A percentile compares a stretch with the other conserved stretches of the same genome.
phyloP scores from a whole-genome alignment of 139 green algal genomes.

The Chlorella sp. region DNA sequence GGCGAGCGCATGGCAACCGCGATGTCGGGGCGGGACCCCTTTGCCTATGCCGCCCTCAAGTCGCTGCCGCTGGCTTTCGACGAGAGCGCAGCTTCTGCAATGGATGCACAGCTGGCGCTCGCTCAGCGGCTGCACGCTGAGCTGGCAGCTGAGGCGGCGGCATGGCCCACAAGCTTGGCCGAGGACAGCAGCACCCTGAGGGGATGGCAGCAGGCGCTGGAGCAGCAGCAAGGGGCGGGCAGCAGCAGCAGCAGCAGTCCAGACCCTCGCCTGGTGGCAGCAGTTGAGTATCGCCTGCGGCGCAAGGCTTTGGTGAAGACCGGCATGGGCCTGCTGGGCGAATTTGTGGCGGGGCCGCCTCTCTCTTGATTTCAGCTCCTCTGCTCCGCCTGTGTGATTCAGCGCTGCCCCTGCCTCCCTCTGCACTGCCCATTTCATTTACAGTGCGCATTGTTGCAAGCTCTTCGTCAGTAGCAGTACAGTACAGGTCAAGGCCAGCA shows the following conservation, averaged over 20 bases:
- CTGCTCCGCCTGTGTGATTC: neutral
- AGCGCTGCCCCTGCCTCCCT: neutral
- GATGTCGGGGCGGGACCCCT: slow-evolving; percentile 43
- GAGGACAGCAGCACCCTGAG: slow-evolving; percentile 32
- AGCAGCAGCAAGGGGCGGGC: neutral
- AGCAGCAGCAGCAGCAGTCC: neutral
- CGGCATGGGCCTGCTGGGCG: slow-evolving; percentile 20
- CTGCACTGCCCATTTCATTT: neutral
- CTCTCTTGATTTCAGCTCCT: neutral
- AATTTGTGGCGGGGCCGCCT: neutral
- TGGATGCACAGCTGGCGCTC: slow-evolving; percentile 9
- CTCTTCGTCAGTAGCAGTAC: too few species aligned
- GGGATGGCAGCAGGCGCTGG: neutral
- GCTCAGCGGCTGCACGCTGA: slow-evolving; percentile 25
- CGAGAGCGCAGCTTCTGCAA: neutral
- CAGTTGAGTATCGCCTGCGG: slow-evolving; percentile 49
- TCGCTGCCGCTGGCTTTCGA: slow-evolving; percentile 18
- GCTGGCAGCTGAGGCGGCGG: slow-evolving; percentile 27
- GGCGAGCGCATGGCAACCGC: slow-evolving; percentile 38
- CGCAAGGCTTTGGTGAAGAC: slow-evolving; percentile 44
- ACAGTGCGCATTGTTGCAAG: too few species aligned
- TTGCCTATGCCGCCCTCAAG: slow-evolving; percentile 54
- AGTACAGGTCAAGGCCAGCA: too few species aligned
- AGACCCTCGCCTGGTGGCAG: slow-evolving; percentile 36
- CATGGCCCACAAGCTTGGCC: slow-evolving; percentile 27